Conservation (phyloP, 306 rosid species). For the Begonia masoniana region DNA sequence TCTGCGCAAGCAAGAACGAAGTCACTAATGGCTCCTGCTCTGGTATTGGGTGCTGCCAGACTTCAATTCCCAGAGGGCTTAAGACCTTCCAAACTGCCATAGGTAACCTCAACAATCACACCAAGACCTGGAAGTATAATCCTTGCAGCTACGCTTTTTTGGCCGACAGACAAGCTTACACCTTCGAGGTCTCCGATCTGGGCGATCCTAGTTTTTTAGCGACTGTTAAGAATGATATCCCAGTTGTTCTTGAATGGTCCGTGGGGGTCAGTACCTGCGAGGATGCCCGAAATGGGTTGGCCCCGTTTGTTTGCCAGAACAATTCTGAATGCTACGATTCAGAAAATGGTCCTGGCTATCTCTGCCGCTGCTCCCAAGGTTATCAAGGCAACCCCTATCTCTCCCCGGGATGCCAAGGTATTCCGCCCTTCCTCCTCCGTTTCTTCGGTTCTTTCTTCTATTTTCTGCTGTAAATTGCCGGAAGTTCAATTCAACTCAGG, state of each 20-base stretch:
- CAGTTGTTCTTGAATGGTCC: constrained; percentile 7
- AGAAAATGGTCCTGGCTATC: constrained; percentile 5
- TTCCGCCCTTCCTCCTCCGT: no score
- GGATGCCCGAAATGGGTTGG: constrained; percentile 2
- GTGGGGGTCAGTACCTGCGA: constrained; percentile 4
- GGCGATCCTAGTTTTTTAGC: neutral
- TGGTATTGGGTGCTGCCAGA: constrained; percentile 12
- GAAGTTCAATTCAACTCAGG: no score
- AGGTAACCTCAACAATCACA: constrained; percentile 3
- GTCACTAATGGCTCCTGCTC: constrained; percentile 9
- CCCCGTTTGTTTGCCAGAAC: neutral
- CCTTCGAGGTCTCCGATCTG: neutral
- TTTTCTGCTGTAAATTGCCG: no score
- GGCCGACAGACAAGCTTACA: constrained; percentile 3
- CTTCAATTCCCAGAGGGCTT: constrained; percentile 1
- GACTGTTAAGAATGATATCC: neutral
- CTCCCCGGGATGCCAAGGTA: constrained; percentile 6
- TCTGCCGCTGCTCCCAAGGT: constrained; percentile 1
- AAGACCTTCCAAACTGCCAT: neutral
- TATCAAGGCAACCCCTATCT: constrained; percentile 9
- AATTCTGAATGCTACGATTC: constrained; percentile 4
- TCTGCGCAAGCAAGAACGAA: neutral
- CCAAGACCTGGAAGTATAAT: constrained; percentile 1
- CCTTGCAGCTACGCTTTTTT: constrained; percentile 11
- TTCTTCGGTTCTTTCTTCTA: no score